Conservation (phyloP, 2,329 filamentous ascomycete species). For the Aspergillus quadricinctus region DNA sequence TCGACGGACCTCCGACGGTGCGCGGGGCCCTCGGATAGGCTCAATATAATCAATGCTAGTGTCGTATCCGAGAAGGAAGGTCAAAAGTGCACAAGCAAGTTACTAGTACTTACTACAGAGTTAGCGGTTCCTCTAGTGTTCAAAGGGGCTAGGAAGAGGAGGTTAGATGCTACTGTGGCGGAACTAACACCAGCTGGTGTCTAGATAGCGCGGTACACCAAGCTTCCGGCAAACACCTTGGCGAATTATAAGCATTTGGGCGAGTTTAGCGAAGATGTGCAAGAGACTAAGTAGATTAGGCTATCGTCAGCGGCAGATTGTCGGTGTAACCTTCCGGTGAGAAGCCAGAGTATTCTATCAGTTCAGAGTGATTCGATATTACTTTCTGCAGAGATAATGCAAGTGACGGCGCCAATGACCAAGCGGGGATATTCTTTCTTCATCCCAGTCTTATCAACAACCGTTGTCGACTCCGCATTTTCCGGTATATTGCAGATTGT, state of each 20-base stretch:
- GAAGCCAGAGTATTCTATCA: background rate
- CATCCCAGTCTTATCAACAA: background rate
- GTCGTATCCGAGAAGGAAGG: background rate
- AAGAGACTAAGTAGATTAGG: background rate
- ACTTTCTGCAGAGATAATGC: background rate
- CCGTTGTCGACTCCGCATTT: background rate
- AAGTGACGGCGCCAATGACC: background rate
- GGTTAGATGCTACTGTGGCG: conserved; percentile 1
- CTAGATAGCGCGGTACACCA: conserved; percentile 1
- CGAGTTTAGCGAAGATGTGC: background rate
- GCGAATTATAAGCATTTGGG: conserved; percentile 3
- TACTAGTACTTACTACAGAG: background rate
- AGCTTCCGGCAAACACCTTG: conserved; percentile 5
- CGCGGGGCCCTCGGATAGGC: background rate
- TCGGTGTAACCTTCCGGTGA: background rate
- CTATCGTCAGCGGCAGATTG: background rate
- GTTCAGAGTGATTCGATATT: background rate
- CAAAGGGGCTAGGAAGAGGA: background rate
- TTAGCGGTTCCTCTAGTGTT: background rate
- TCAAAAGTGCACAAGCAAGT: background rate
- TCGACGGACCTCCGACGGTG: background rate
- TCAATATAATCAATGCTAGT: background rate
- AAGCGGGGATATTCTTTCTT: background rate
- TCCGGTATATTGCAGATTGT: background rate
- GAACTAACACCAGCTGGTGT: background rate